These are phyloP conservation scores for Collariella sp. DNA, from an alignment of 495 filamentous ascomycete species.

Conservation along the genomic window DNA sequence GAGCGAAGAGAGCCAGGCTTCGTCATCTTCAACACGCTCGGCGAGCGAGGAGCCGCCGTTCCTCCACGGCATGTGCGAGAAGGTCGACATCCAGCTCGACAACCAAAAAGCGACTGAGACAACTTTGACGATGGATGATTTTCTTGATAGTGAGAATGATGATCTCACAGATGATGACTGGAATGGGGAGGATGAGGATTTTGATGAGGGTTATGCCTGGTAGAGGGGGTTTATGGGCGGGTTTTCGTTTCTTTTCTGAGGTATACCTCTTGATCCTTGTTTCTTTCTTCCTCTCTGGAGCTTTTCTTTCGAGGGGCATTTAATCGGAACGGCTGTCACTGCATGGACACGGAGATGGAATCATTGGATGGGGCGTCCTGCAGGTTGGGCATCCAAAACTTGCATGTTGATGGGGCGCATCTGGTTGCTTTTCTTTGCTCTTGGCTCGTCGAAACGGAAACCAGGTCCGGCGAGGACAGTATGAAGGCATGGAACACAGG, in stretches of 20 bases:
- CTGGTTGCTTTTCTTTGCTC: too few relatives aligned
- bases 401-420: too few relatives aligned
- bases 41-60: slow-evolving; percentile 16
- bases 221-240: slow-evolving; percentile 2
- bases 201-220: slow-evolving; percentile 24
- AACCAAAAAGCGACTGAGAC: slow-evolving; percentile 68
- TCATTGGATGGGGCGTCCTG: background rate
- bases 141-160: slow-evolving; percentile 58
- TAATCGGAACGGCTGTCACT: background rate
- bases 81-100: slow-evolving; percentile 73
- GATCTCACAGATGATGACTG: slow-evolving; percentile 64
- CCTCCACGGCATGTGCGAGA: slow-evolving; percentile 70
- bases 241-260: background rate
- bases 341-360: background rate
- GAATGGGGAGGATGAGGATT: slow-evolving; percentile 46
- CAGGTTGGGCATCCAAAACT: too few relatives aligned
- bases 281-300: background rate
- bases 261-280: background rate
- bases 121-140: slow-evolving; percentile 69
- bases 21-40: background rate
- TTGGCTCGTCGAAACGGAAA: too few relatives aligned
- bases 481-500: too few relatives aligned
- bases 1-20: background rate
- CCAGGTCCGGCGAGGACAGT: too few relatives aligned
- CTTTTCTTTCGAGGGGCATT: background rate